Evolutionary conservation across 1,139 yeast genomes (phyloP), one percentile per base, ranked within the genome.

Genomic region (Oligophagozyma castellii): DNA sequence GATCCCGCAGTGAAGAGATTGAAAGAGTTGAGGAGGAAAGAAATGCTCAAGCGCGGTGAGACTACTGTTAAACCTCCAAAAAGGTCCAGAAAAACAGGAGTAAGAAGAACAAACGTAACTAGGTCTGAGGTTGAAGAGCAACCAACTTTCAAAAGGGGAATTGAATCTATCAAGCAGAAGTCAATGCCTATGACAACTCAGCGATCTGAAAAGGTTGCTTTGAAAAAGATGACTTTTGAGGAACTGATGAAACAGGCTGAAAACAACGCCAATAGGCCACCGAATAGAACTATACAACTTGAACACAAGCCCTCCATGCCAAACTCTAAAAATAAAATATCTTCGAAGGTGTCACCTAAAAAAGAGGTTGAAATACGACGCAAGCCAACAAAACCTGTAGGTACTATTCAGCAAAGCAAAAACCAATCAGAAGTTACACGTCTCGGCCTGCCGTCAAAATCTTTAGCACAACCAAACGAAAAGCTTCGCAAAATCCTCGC

Each of bases 241-340:
- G 81, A 76, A 34, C 56, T 78, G 35, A 75, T 77, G 81, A 70
- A 68, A 39, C 70, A 71, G 44, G 89, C 89, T 0, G 70, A 71
- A n/a, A 55, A 58, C 16, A 65, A 71, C 10, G 73, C 55, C 8
- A 35, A 34, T 18, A 22, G 26, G 6, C 16, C 24, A 2, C 11
- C 26, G 15, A 19, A 14, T 12, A 12, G n/a, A 10, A 16, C 19
- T 4, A n/a, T 14, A n/a, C 16, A 26, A 13, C 16, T 22, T 14
- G 16, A n/a, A 18, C 8, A 11, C 20, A 16, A 19, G 5, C 11
- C 23, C 4, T 5, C 26, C 19, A 3, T 14, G 10, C 20, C 20
- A 18, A 10, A 18, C 10, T 18, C 20, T 7, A 18, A 18, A 10
- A 18, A 18, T 10, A n/a, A n/a, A n/a, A n/a, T n/a, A n/a, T n/a